phyloP scores from a whole-genome alignment of 2,329 filamentous ascomycete species.

The Diplodia seriata region DNA sequence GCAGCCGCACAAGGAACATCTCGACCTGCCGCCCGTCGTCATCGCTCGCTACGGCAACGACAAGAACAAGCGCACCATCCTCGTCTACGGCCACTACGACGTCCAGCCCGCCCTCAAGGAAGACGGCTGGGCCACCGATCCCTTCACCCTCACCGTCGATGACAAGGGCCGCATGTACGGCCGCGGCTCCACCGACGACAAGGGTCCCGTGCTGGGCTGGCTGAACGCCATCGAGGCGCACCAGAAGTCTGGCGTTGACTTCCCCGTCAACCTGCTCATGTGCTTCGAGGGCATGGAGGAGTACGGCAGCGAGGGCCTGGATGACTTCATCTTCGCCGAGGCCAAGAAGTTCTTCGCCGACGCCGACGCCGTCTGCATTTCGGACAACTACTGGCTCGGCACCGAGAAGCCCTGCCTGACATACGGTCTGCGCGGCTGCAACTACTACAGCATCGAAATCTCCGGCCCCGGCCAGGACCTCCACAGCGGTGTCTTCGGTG shows the following conservation, averaged over 20 bases:
- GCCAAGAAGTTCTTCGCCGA: conserved; percentile 95
- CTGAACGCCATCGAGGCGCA: conserved; percentile 98
- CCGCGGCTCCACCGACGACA: conserved; percentile 94
- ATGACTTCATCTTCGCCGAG: conserved; percentile 91
- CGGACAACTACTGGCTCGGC: conserved; percentile 99
- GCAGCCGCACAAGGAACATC: conserved; percentile 87
- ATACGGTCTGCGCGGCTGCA: conserved; percentile 95
- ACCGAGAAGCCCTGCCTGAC: conserved; percentile 98
- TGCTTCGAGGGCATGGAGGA: conserved; percentile 99
- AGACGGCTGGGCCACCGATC: conserved; percentile 95
- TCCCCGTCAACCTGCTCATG: conserved; percentile 98
- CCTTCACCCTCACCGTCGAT: conserved; percentile 86
- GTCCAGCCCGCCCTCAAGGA: conserved; percentile 93
- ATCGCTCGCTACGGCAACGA: conserved; percentile 92
- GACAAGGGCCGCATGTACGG: conserved; percentile 95
- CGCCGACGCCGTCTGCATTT: conserved; percentile 95
- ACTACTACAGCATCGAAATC: conserved; percentile 94
- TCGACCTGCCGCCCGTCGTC: conserved; percentile 91
- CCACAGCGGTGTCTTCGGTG: conserved; percentile 96
- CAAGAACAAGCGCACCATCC: conserved; percentile 89
- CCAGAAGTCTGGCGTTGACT: conserved; percentile 90
- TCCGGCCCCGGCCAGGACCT: conserved; percentile 91
- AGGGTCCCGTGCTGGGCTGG: conserved; percentile 97
- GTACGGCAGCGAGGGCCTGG: conserved; percentile 94
- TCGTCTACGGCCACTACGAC: conserved; percentile 98